These are phyloP conservation scores for Trichoderma guizhouense DNA, from an alignment of 2,329 filamentous ascomycete species.

Conservation along the genomic window DNA sequence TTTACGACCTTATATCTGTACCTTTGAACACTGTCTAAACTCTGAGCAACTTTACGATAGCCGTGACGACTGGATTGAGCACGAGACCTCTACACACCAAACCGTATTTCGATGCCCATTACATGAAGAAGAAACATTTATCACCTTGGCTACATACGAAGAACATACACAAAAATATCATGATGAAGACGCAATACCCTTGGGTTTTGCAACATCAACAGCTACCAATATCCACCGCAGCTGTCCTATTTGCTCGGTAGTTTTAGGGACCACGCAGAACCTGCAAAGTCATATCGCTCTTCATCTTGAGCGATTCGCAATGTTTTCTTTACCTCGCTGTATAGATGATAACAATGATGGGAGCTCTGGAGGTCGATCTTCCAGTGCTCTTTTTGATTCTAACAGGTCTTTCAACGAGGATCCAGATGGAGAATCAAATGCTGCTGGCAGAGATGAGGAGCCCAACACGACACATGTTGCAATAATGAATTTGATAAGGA, in stretches of 20 bases:
- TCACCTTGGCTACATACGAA: neutral
- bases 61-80: slow-evolving; percentile 9
- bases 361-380: neutral
- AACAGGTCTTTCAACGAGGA: neutral
- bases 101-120: neutral
- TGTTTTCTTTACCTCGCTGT: neutral
- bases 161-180: neutral
- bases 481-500: too few relatives aligned
- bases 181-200: neutral
- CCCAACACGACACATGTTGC: too few relatives aligned
- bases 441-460: too few relatives aligned
- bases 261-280: neutral
- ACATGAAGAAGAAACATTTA: neutral
- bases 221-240: neutral
- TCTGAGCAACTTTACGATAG: slow-evolving; percentile 8
- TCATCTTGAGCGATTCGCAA: slow-evolving; percentile 3
- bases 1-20: slow-evolving; percentile 10
- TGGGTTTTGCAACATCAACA: neutral
- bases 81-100: neutral
- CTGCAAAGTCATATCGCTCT: slow-evolving; percentile 2
- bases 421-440: neutral
- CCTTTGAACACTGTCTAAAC: neutral
- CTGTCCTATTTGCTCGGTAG: slow-evolving; percentile 4
- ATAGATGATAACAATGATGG: neutral
- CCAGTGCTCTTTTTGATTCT: neutral